Percentiles rank a stretch among this genome's conserved stretches.
Conservation (phyloP, 2,329 filamentous ascomycete species). For the Mycosphaerelloides madeirae region DNA sequence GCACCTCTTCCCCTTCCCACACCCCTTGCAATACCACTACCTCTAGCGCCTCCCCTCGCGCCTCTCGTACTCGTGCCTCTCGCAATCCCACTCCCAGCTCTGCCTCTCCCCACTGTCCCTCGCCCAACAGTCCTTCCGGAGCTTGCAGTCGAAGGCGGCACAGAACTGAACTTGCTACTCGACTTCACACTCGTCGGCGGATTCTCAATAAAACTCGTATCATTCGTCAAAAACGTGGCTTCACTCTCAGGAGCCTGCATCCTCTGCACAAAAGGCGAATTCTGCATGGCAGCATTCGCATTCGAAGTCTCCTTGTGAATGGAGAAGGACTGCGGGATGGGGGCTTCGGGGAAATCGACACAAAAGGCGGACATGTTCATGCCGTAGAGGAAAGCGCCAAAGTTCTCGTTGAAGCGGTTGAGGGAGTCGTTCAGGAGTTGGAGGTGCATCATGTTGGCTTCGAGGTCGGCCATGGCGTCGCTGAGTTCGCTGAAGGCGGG, state of each 20-base stretch:
- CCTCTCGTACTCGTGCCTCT: conserved; percentile 19
- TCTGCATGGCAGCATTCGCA: conserved; percentile 3
- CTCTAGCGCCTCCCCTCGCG: conserved; percentile 19
- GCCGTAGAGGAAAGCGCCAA: conserved; percentile 90
- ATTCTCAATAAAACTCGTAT: conserved; percentile 84
- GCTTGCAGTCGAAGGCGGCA: conserved; percentile 16
- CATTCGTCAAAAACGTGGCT: conserved; percentile 87
- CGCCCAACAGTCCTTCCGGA: conserved; percentile 21
- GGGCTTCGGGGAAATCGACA: conserved; percentile 91
- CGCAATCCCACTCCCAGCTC: conserved; percentile 31
- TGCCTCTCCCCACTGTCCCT: conserved; percentile 10
- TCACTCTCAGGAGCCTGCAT: conserved; percentile 51
- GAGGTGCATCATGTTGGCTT: conserved; percentile 96
- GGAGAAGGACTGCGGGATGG: conserved; percentile 76
- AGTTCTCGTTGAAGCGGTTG: conserved; percentile 89
- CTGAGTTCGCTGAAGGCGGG: conserved; percentile 89
- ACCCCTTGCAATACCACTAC: conserved; percentile 26
- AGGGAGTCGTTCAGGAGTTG: conserved; percentile 96
- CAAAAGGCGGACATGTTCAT: conserved; percentile 99
- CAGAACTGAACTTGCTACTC: conserved; percentile 29
- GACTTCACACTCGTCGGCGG: conserved; percentile 48
- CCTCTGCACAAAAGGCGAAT: conserved; percentile 20
- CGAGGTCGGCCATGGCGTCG: conserved; percentile 89
- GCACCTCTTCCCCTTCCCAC: conserved; percentile 1
- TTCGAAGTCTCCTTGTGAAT: conserved; percentile 45